Evolutionary conservation across 805 yeast genomes (phyloP).

Genomic region (Myxozyma sirexii): DNA sequence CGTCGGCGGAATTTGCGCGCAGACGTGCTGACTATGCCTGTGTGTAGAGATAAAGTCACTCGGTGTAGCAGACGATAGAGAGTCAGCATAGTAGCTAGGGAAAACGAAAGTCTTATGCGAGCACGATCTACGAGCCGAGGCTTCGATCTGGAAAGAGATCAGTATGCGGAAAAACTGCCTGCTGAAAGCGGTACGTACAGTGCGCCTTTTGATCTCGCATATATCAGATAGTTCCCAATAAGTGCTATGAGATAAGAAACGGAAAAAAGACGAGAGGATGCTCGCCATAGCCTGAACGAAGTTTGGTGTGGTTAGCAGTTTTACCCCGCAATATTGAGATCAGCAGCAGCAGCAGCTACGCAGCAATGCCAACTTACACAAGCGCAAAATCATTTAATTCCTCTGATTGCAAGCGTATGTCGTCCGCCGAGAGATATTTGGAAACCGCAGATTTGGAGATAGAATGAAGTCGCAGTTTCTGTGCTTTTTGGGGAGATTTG

Average conservation of each 20-base stretch:
- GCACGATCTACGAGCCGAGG: conserved; percentile 7
- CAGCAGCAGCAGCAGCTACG: neutral
- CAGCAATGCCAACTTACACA: neutral
- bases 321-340: conserved; percentile 7
- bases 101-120: conserved; percentile 1
- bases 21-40: conserved; percentile 6
- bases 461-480: neutral
- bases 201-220: neutral
- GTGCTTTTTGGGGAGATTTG: neutral
- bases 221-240: neutral
- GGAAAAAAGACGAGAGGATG: conserved; percentile 7
- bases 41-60: conserved; percentile 14
- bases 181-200: neutral
- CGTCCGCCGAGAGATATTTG: neutral
- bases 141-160: neutral
- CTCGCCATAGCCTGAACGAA: conserved; percentile 11
- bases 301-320: neutral
- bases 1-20: conserved; percentile 28
- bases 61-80: conserved; percentile 18
- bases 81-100: conserved; percentile 7
- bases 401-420: conserved; percentile 5
- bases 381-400: conserved; percentile 9
- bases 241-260: neutral
- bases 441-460: neutral
- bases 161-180: neutral